Base-by-base conservation (phyloP, 257 asterid genomes). In the Ocimum tenuiflorum region DNA sequence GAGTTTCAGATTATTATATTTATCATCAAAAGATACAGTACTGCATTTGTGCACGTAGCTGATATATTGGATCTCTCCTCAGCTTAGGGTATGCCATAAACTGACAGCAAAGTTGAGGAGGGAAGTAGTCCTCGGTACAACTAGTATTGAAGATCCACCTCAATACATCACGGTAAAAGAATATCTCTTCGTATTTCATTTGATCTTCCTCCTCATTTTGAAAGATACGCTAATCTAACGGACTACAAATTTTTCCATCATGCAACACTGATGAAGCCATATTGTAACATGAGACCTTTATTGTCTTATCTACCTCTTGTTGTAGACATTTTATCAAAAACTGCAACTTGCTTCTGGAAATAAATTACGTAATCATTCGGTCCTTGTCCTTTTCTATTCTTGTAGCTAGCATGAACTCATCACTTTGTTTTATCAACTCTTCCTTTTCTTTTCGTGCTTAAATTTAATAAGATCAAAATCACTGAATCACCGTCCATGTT, bases 71-170 rank as follows among this genome's bases (percentile, higher is more conserved):
- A 27, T 49, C 35, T 67, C 36, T 71, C 42, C 62, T 54, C 95
- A 94, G 97, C 92, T 89, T 52, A 58, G 99, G 61, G 95, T 85
- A 35, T 94, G 99, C 76, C 99, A 89, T 81, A 90, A 94, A 75
- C 96, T 89, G 39, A 84, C 97, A 18, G 52, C 88, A 69, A 94
- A 89, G 60, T 70, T 88, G 59, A 83, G 79, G 82, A 88, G 99
- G 82, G 99, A 94, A 83, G 87, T 94, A 31, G 83, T 94, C 72
- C 99, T 94, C 63, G 99, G 99, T 47, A 73, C 97, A 74, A 87
- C 96, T 64, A 86, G 85, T 67, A 51, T 94, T 3, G 97, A 89
- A 70, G 96, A 94, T 71, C 96, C 99, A 60, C 96, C 94, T 75
- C 88, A 75, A 68, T 94, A 89, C 54, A 73, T 94, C 22, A 83